Evolutionary conservation across 2,329 filamentous ascomycete genomes (phyloP).

Genomic region (Dothistroma pini): DNA sequence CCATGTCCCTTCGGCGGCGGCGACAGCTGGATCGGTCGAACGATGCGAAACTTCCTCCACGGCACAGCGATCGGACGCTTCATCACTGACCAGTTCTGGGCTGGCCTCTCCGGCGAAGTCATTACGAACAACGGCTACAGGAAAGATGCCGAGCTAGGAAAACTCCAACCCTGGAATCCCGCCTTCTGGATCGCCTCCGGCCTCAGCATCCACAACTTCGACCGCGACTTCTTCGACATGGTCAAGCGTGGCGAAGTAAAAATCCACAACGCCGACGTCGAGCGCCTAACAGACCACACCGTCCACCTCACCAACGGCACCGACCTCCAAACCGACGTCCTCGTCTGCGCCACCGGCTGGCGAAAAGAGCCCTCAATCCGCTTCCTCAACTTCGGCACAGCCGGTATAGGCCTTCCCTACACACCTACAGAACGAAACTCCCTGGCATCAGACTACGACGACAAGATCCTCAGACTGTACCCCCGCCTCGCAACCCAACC

Average conservation of each 20-base stretch:
- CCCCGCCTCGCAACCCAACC: constrained; percentile 47
- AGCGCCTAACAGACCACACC: constrained; percentile 43
- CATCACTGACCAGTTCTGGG: constrained; percentile 56
- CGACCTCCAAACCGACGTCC: constrained; percentile 46
- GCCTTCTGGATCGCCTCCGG: constrained; percentile 47
- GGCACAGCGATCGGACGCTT: constrained; percentile 54
- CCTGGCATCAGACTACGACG: constrained; percentile 44
- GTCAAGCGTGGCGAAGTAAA: constrained; percentile 53
- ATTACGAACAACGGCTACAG: constrained; percentile 47
- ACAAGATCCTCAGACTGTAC: constrained; percentile 52
- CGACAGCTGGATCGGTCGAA: constrained; percentile 51
- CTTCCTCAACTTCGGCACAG: constrained; percentile 50
- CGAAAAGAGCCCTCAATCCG: constrained; percentile 48
- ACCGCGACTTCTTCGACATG: constrained; percentile 53
- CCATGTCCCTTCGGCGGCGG: constrained; percentile 68
- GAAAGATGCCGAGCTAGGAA: constrained; percentile 39
- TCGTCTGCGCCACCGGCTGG: constrained; percentile 60
- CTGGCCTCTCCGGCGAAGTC: constrained; percentile 53
- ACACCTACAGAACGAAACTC: constrained; percentile 32
- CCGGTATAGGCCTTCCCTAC: constrained; percentile 31
- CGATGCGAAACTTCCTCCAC: constrained; percentile 55
- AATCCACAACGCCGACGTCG: constrained; percentile 50
- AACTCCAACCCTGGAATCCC: constrained; percentile 41
- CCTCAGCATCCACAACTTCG: constrained; percentile 56
- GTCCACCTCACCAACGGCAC: constrained; percentile 57